Conservation (phyloP, 2,329 filamentous ascomycete species). For the Talaromyces sp. region DNA sequence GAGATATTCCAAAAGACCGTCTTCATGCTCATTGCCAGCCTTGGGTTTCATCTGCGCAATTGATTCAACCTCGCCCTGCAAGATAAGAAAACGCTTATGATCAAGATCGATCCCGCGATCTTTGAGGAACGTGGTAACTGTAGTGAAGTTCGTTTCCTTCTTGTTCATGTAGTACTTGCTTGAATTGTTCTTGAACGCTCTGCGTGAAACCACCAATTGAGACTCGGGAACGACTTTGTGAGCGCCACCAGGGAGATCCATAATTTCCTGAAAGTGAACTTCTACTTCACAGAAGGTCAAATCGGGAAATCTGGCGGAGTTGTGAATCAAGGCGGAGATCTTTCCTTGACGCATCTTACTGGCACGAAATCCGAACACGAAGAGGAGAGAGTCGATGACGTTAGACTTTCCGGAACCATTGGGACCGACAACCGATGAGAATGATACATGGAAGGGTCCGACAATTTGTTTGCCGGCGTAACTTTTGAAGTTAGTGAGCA, state of each 20-base stretch:
- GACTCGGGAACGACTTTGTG: conserved; percentile 78
- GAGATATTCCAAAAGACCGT: conserved; percentile 91
- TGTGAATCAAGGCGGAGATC: conserved; percentile 95
- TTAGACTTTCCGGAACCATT: conserved; percentile 99
- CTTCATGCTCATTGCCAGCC: conserved; percentile 89
- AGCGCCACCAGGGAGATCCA: conserved; percentile 75
- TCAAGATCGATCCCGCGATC: conserved; percentile 91
- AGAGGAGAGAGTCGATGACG: conserved; percentile 94
- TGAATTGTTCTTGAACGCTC: conserved; percentile 95
- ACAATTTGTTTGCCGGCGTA: conserved; percentile 95
- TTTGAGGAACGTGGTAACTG: conserved; percentile 80
- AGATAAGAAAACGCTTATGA: conserved; percentile 94
- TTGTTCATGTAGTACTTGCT: conserved; percentile 98
- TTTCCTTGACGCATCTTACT: conserved; percentile 99
- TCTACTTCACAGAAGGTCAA: conserved; percentile 91
- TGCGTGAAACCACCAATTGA: conserved; percentile 80
- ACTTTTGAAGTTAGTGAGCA: conserved; percentile 97
- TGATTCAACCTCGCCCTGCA: conserved; percentile 96
- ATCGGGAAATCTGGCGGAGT: conserved; percentile 81
- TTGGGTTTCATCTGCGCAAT: conserved; percentile 99
- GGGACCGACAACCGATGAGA: conserved; percentile 95
- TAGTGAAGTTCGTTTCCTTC: conserved; percentile 85
- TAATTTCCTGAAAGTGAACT: conserved; percentile 92
- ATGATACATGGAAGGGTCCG: conserved; percentile 93
- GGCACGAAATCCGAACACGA: conserved; percentile 98